Evolutionary conservation across 1,284 basidiomycete species (phyloP).

Genomic region (Rhodofomes roseus): DNA sequence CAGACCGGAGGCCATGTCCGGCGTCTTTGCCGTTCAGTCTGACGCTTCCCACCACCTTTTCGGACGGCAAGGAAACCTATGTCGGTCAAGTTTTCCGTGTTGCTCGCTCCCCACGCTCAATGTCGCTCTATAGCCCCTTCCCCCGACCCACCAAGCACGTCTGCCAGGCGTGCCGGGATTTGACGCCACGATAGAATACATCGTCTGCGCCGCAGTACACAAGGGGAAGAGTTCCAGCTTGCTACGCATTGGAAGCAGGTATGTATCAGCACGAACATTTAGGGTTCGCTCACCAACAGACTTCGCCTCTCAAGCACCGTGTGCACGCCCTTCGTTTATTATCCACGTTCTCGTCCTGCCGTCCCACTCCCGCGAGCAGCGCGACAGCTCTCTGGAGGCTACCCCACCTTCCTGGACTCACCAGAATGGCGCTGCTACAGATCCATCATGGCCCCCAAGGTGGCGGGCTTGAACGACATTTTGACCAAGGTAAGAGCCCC

Average conservation of each 20-base stretch:
- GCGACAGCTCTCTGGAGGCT: slow-evolving; percentile 17
- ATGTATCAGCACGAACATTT: slow-evolving; percentile 3
- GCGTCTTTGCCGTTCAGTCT: slow-evolving; percentile 48
- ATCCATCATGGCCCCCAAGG: slow-evolving; percentile 39
- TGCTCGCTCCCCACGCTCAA: background rate
- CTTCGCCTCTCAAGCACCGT: slow-evolving; percentile 33
- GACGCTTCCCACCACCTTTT: slow-evolving; percentile 53
- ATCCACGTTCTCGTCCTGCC: slow-evolving; percentile 60
- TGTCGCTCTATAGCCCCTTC: slow-evolving; percentile 39
- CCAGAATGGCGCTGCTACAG: slow-evolving; percentile 52
- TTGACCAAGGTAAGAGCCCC: slow-evolving; percentile 31
- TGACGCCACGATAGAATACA: slow-evolving; percentile 28
- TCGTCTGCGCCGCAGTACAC: slow-evolving; percentile 22
- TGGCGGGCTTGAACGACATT: slow-evolving; percentile 41
- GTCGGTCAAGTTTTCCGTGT: slow-evolving; percentile 36
- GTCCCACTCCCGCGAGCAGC: slow-evolving; percentile 49
- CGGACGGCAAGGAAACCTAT: slow-evolving; percentile 50
- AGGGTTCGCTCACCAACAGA: background rate
- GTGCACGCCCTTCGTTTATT: slow-evolving; percentile 61
- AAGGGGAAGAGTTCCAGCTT: slow-evolving; percentile 21
- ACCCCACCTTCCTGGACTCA: slow-evolving; percentile 35
- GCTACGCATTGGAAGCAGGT: slow-evolving; percentile 24
- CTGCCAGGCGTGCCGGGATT: slow-evolving; percentile 70
- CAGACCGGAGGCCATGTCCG: slow-evolving; percentile 44
- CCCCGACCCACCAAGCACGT: slow-evolving; percentile 62